phyloP scores from a whole-genome alignment of 805 yeast genomes.

The Ogataea haglerorum region DNA sequence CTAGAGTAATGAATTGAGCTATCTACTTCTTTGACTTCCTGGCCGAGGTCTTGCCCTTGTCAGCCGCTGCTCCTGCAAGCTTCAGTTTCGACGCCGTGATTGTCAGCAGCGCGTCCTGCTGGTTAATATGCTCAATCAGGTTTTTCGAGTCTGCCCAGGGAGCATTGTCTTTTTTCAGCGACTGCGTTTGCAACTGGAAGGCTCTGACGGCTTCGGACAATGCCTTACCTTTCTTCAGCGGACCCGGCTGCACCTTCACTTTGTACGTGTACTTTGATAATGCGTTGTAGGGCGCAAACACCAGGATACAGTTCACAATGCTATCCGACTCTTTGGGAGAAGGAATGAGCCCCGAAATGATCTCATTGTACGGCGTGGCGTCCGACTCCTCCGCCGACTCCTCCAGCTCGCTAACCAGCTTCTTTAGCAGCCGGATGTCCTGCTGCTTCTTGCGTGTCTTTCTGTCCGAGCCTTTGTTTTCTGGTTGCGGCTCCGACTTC shows the following conservation, averaged over 20 bases:
- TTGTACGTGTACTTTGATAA: slow-evolving; percentile 72
- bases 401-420: slow-evolving; percentile 30
- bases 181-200: slow-evolving; percentile 40
- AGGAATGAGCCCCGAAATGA: slow-evolving; percentile 33
- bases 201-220: slow-evolving; percentile 62
- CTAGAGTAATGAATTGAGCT: slow-evolving; percentile 14
- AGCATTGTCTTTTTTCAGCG: slow-evolving; percentile 29
- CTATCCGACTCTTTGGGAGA: slow-evolving; percentile 49
- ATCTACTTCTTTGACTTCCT: slow-evolving; percentile 26
- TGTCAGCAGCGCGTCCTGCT: slow-evolving; percentile 62
- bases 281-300: slow-evolving; percentile 92
- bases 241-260: slow-evolving; percentile 76
- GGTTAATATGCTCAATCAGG: slow-evolving; percentile 51
- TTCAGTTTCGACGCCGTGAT: slow-evolving; percentile 73
- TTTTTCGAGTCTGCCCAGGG: slow-evolving; percentile 75
- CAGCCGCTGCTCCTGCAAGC: slow-evolving; percentile 39
- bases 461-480: slow-evolving; percentile 13
- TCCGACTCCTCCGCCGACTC: slow-evolving; percentile 15
- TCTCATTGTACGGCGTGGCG: slow-evolving; percentile 25
- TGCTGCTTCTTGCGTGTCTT: slow-evolving; percentile 28
- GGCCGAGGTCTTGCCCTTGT: slow-evolving; percentile 8
- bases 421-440: slow-evolving; percentile 30
- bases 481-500: slow-evolving; percentile 5
- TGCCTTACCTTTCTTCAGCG: slow-evolving; percentile 84
- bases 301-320: slow-evolving; percentile 66